phyloP scores from a whole-genome alignment of 306 rosid species.

The Lathyrus tuberosus region DNA sequence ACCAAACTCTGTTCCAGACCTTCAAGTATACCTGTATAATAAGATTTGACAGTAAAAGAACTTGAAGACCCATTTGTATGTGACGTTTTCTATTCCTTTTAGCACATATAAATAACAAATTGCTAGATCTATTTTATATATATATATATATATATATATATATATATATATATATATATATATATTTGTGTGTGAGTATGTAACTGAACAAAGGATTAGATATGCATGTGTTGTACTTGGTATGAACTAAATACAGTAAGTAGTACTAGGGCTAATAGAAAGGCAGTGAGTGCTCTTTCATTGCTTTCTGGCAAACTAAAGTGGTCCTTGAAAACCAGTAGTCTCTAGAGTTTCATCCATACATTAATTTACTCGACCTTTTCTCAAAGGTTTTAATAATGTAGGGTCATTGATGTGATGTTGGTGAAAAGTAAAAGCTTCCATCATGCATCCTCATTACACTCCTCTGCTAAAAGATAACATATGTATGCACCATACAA shows the following conservation, averaged over 20 bases:
- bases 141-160: too few species aligned
- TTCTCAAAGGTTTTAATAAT: slow-evolving; percentile 39
- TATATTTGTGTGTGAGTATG: too few species aligned
- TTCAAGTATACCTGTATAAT: too few species aligned
- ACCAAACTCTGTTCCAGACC: too few species aligned
- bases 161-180: too few species aligned
- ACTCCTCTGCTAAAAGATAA: slow-evolving; percentile 17
- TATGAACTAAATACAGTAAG: neutral
- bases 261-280: neutral
- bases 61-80: too few species aligned
- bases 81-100: too few species aligned
- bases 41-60: too few species aligned
- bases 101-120: too few species aligned
- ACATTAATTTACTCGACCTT: slow-evolving; percentile 50
- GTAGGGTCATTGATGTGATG: slow-evolving; percentile 49
- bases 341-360: slow-evolving; percentile 30
- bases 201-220: too few species aligned
- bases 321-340: slow-evolving; percentile 1
- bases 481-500: slow-evolving; percentile 36
- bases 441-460: neutral
- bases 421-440: slow-evolving; percentile 34
- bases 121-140: too few species aligned
- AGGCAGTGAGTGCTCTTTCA: neutral
- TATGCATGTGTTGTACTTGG: too few species aligned
- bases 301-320: neutral